Evolutionary conservation across 1,139 yeast species (phyloP).

Genomic region (Taiozyma onychis): DNA sequence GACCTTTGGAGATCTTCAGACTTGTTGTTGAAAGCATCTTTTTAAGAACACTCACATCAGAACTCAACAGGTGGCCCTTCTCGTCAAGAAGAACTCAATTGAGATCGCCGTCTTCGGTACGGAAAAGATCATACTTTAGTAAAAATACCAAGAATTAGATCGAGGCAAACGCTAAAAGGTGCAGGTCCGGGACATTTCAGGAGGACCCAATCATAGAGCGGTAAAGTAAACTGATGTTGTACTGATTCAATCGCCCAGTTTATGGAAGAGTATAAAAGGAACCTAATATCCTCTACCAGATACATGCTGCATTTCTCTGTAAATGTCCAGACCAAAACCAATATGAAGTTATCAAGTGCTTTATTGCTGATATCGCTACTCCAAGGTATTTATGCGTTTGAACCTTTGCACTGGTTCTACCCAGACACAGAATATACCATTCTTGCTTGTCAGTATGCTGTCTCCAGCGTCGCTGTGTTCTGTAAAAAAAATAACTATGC

Average conservation of each 20-base stretch:
- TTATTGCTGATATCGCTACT: background rate
- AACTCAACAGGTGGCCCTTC: background rate
- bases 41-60: too few species aligned
- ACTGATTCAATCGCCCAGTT: background rate
- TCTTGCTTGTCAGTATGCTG: slow-evolving; percentile 22
- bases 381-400: background rate
- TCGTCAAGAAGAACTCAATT: too few species aligned
- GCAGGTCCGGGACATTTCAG: background rate
- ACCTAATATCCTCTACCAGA: background rate
- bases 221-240: background rate
- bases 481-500: slow-evolving; percentile 19
- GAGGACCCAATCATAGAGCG: background rate
- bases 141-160: background rate
- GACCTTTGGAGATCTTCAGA: too few species aligned
- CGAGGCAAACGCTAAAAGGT: background rate
- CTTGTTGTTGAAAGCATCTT: too few species aligned
- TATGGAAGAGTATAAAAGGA: background rate
- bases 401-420: slow-evolving; percentile 4
- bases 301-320: too few species aligned
- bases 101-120: background rate
- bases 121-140: background rate
- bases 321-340: background rate
- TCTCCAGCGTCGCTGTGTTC: slow-evolving; percentile 19
- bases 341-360: background rate
- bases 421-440: slow-evolving; percentile 18